Base-by-base conservation (phyloP, 257 asterid genomes). In the Galeopsis tetrahit region DNA sequence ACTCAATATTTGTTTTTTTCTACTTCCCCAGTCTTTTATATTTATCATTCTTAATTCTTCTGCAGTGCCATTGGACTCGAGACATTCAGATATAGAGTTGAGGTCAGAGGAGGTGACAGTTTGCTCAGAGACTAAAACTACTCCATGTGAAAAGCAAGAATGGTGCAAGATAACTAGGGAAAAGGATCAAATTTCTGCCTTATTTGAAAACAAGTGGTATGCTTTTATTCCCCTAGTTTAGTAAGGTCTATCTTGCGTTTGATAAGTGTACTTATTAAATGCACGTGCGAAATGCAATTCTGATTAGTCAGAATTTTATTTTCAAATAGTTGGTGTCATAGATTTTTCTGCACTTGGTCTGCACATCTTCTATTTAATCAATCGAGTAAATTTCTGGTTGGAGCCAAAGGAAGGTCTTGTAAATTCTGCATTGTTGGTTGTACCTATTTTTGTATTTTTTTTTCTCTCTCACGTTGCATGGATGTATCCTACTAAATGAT, bases 161-260 rank as follows among this genome's bases (percentile, higher is more conserved):
- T 91, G 97, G 97, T 94, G 99, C 88, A 87, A 81, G 81, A 85
- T 94, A 78, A 83, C 89, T 13, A 94, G 87, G 89, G 87, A 87
- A 74, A 84, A 79, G 70, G 96, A 89, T 82, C 84, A 85, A 59
- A 79, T 59, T 69, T 89, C 93, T 72, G 96, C 95, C 75, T 67
- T 84, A 63, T 70, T 91, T 74, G 83, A 77, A 70, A 91, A 89
- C 82, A 88, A 68, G 73, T 77, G 96, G 97, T 93, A 76, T 48
- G 61, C 17, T 43, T 28, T 53, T 46, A 11, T 67, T 6, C 35
- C 34, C 5, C 46, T 44, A 39, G 17, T 53, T 17, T 10, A 7
- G 66, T 17, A 4, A 2, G 14, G 36, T 44, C 17, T 38, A 1
- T 68, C 65, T 43, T 62, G 6, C 44, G 36, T 70, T 57, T 57